Conservation (phyloP, 352 stramenopile species). For the Phytophthora ramorum region DNA sequence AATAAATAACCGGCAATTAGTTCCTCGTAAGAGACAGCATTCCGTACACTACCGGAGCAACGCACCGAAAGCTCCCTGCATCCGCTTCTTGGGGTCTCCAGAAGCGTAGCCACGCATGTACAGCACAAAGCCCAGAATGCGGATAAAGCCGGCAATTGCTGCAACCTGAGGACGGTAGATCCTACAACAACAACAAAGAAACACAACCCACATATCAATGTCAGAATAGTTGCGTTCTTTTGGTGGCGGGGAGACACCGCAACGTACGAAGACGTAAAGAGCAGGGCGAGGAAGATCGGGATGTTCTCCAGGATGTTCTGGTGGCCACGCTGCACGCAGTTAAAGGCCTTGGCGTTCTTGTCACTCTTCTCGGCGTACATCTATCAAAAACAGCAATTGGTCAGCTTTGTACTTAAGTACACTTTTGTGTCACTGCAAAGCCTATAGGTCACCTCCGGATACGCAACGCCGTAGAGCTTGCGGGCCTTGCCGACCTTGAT, state of each 20-base stretch:
- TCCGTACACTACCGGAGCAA: background rate
- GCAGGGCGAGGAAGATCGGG: constrained; percentile 63
- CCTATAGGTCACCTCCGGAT: constrained; percentile 45
- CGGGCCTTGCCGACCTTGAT: constrained; percentile 63
- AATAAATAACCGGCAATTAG: background rate
- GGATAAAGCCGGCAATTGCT: constrained; percentile 60
- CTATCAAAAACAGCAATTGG: constrained; percentile 34
- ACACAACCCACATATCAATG: background rate
- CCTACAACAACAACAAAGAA: constrained; percentile 28
- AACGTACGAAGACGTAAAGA: constrained; percentile 67
- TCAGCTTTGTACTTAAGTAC: background rate
- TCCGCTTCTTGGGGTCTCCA: constrained; percentile 68
- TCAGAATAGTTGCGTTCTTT: background rate
- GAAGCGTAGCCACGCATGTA: constrained; percentile 75
- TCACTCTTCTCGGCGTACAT: constrained; percentile 91
- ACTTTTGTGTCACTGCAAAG: background rate
- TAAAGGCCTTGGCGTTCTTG: constrained; percentile 91
- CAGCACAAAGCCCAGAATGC: constrained; percentile 63
- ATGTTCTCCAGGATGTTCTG: constrained; percentile 94
- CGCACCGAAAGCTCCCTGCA: constrained; percentile 67
- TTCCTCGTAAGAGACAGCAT: background rate
- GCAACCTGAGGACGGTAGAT: constrained; percentile 68
- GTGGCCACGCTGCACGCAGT: constrained; percentile 92
- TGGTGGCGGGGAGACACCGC: background rate
- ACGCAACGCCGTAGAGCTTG: constrained; percentile 71